Base-by-base conservation (phyloP, 192 early-diverging fungal species). In the Allomyces macrogynus region DNA sequence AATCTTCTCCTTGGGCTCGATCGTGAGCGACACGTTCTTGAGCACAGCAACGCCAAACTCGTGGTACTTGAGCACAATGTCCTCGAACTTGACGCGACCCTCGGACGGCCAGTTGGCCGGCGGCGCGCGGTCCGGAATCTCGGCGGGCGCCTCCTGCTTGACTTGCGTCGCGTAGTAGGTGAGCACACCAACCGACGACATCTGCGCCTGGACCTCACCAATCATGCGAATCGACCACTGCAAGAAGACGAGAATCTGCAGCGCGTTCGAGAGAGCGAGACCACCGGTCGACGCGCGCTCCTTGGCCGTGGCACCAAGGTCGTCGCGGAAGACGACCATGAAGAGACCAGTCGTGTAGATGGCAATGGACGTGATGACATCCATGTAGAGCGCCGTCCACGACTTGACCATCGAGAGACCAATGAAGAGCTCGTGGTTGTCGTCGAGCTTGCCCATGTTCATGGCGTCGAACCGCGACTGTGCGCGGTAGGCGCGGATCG, bases 381-480 rank as follows among this genome's bases (percentile, higher is more conserved):
- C 87, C 16, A 88, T 40, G 66, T 80, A 81, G 18, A 87, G 73
- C 20, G 86, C 70, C 62, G 78, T 72, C 71, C 87, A 76, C 9
- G 80, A 67, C 61, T 79, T 76, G 14, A 77, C 72, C 75, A 43
- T 27, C 61, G 24, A 14, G 43, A 88, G 72, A 0, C 82, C 80
- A 65, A 84, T 85, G 43, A 88, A 68, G 11, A 76, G 78, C 71
- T 86, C 84, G 66, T 86, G 82, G 66, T 88, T 84, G 23, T 75
- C 72, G 67, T 88, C 84, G 61, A 88, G 85, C 62, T 79, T 75
- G 9, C 64, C 68, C 5, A 79, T 67, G 75, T 86, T 85, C 61
- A 72, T 66, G 11, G 66, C 67, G 65, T 82, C 80, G 66, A 88
- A 84, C 25, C 85, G 72, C 5, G 69, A 27, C 68, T 85, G 71